These are phyloP conservation scores for Penicillium bialowiezense DNA, from an alignment of 495 filamentous ascomycete genomes.

Conservation along the genomic window DNA sequence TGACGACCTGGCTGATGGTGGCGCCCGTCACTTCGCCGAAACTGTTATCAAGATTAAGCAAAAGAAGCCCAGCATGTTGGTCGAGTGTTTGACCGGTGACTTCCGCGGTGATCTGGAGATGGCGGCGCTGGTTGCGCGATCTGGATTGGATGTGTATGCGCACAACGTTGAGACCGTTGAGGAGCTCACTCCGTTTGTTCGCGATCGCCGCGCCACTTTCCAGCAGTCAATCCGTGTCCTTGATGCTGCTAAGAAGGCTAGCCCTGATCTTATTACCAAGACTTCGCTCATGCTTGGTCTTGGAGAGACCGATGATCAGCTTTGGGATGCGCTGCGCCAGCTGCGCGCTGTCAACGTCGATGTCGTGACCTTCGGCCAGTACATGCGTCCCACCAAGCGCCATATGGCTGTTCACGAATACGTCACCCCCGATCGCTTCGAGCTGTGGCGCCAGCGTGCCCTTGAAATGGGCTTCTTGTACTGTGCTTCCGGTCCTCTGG, in stretches of 20 bases:
- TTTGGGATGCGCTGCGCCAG: conserved; percentile 77
- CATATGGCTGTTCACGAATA: conserved; percentile 97
- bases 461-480: conserved; percentile 96
- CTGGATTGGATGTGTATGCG: conserved; percentile 92
- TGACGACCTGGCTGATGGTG: conserved; percentile 87
- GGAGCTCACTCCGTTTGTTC: conserved; percentile 79
- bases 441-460: conserved; percentile 84
- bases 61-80: conserved; percentile 79
- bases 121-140: conserved; percentile 76
- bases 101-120: conserved; percentile 79
- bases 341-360: conserved; percentile 79
- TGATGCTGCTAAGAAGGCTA: conserved; percentile 73
- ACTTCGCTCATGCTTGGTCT: conserved; percentile 96
- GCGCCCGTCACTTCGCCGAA: conserved; percentile 87
- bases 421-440: conserved; percentile 84
- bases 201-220: conserved; percentile 88
- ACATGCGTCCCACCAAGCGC: conserved; percentile 97
- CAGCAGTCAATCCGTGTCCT: conserved; percentile 80
- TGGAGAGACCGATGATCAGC: conserved; percentile 87
- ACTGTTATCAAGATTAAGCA: conserved; percentile 92
- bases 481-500: conserved; percentile 88
- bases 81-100: conserved; percentile 95
- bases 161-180: conserved; percentile 98
- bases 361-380: conserved; percentile 97
- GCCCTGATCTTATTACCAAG: conserved; percentile 83